Evolutionary conservation across 805 yeast species (phyloP), one percentile per base, ranked within the genome.

Genomic region (Metschnikowia anglica): DNA sequence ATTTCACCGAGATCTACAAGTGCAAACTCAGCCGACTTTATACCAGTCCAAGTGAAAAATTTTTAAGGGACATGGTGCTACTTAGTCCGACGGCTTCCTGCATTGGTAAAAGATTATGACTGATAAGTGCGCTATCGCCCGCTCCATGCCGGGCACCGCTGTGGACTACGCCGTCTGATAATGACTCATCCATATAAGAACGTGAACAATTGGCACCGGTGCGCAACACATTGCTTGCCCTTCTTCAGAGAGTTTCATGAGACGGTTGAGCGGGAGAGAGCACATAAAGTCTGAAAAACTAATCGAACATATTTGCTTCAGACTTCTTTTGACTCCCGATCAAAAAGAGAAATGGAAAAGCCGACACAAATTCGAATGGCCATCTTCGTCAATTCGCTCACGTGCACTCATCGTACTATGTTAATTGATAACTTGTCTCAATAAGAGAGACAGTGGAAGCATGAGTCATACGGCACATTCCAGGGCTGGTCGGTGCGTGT

Each of bases 91-190:
- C 34, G 29, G 36, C 33, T 11, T 45, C 53, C 53, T 52, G 54
- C 53, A 50, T 44, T 33, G 40, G 30, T 20, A 31, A 39, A 26
- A 17, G 39, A 28, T 34, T 33, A 38, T 46, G 50, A 51, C 52
- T 52, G 56, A 51, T 52, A 51, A 45, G 48, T 50, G 41, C 34
- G 35, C 43, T 43, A 47, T 46, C 47, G 49, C 42, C 44, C 23
- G 26, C 20, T 5, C 5, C 21, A 29, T 29, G 32, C 32, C 32
- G 32, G 46, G 45, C 34, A 18, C 27, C 34, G 28, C 40, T 42
- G 46, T 39, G 42, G 40, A n/a, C 42, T 17, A 13, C 37, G 52
- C 51, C 52, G 52, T 32, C 45, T 13, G 34, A 41, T 42, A 41
- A 41, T 50, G 51, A 52, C 51, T 47, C 45, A 37, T 21, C 16